Percentiles rank a stretch among this genome's conserved stretches.
Evolutionary conservation across 495 filamentous ascomycete species (phyloP).

Genomic region (Aspergillus ostianus): DNA sequence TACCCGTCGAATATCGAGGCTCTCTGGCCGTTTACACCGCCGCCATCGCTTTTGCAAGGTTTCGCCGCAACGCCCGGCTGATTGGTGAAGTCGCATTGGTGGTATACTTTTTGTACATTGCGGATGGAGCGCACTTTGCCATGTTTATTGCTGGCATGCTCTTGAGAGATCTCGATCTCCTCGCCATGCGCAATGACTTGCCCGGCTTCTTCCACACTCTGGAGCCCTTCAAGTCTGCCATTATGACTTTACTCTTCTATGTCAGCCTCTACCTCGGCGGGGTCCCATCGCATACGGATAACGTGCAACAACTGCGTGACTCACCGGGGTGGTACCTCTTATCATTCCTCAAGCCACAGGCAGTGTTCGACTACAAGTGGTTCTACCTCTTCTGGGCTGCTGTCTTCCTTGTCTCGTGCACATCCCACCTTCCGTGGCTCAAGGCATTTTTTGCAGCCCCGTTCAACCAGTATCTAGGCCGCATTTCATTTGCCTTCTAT

Average conservation of each 20-base stretch:
- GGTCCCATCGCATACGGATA: constrained; percentile 18
- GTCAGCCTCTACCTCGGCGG: constrained; percentile 33
- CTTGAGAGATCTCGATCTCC: constrained; percentile 42
- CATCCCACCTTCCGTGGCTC: constrained; percentile 29
- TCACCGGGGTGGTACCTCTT: constrained; percentile 26
- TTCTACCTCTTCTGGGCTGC: constrained; percentile 39
- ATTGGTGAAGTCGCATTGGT: constrained; percentile 36
- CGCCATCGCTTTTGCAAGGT: constrained; percentile 36
- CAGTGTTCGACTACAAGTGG: constrained; percentile 31
- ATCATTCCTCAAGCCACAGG: constrained; percentile 26
- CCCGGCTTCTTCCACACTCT: constrained; percentile 29
- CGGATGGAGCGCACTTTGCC: constrained; percentile 41
- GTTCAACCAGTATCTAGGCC: constrained; percentile 53
- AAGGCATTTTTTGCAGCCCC: constrained; percentile 32
- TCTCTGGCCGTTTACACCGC: constrained; percentile 47
- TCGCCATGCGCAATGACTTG: constrained; percentile 24
- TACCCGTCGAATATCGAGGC: constrained; percentile 49
- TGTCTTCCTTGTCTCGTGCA: constrained; percentile 32
- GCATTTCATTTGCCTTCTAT: constrained; percentile 53
- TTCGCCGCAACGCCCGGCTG: constrained; percentile 35
- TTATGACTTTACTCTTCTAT: constrained; percentile 46
- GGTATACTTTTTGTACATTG: constrained; percentile 34
- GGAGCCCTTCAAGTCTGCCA: constrained; percentile 38
- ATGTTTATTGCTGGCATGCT: constrained; percentile 48
- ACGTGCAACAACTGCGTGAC: constrained; percentile 19